Evolutionary conservation across 768 basidiomycete genomes (phyloP), one percentile per base, ranked within the genome.

Genomic region (Mycena chlorophos): DNA sequence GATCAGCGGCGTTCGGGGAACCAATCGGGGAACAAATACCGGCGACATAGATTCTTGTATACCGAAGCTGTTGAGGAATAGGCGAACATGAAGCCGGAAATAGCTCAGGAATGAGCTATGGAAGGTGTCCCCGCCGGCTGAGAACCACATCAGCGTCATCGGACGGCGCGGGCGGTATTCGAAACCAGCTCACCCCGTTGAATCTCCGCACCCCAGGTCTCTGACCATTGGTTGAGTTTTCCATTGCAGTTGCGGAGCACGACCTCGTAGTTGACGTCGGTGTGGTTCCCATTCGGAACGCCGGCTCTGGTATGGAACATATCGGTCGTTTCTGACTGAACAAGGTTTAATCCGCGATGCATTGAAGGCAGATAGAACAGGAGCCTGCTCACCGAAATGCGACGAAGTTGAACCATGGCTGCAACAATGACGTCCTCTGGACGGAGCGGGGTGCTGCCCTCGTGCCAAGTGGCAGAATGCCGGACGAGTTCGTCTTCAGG

Each of bases 1-100:
- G 45, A 55, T 28, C 17, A 52, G 47, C 48, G 43, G 52, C 54
- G 45, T 54, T 49, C 46, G 43, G 46, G 37, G 22, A 46, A 34
- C 43, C 37, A 38, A 42, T 30, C 49, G 25, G n/a, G 34, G 26
- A 49, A 55, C 38, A 29, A 12, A 19, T 34, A 82, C 87, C 50
- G 83, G 77, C 51, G 75, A 68, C 69, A 86, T 77, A 30, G 82
- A 78, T 19, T 80, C 78, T 62, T 88, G 85, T 46, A 91, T 83
- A 25, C 88, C 91, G 68, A 91, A 89, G 60, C 88, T 89, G 69
- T 93, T 93, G 67, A 93, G 71, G 73, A 92, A 93, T 48, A 94
- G 77, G 57, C 87, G 78, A 49, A 90, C 87, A 66, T 93, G 82
- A 28, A 90, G 75, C 47, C 88, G 80, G 76, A 92, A 93, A 64